Conservation (phyloP, 2,329 filamentous ascomycete genomes). For the Talaromyces islandicus region DNA sequence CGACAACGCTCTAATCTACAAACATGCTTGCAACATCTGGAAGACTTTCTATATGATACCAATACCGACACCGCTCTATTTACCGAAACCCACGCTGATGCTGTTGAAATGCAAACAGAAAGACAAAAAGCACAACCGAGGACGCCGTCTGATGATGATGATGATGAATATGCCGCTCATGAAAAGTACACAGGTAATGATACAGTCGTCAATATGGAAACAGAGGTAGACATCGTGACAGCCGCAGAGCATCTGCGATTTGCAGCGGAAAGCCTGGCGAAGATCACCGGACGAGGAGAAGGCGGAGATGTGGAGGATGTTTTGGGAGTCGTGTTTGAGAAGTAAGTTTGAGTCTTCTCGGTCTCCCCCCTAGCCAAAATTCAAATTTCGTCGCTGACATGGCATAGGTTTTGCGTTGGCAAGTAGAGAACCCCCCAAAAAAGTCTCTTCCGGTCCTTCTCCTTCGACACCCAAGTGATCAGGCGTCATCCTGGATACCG, state of each 20-base stretch:
- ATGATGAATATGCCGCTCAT: slow-evolving; percentile 4
- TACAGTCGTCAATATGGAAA: slow-evolving; percentile 10
- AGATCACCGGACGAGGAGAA: slow-evolving; percentile 81
- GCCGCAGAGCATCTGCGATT: slow-evolving; percentile 82
- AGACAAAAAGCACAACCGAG: slow-evolving; percentile 6
- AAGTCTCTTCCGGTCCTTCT: background rate
- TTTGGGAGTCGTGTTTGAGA: slow-evolving; percentile 93
- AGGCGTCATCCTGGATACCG: slow-evolving; percentile 12
- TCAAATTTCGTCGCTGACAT: slow-evolving; percentile 8
- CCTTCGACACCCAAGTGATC: background rate
- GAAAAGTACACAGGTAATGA: slow-evolving; percentile 5
- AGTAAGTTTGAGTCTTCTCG: slow-evolving; percentile 54
- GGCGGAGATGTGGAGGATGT: slow-evolving; percentile 91
- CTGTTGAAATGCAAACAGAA: slow-evolving; percentile 12
- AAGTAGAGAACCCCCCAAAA: slow-evolving; percentile 38
- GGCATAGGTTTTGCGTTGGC: slow-evolving; percentile 51
- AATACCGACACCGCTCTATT: slow-evolving; percentile 6
- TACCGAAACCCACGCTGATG: slow-evolving; percentile 9
- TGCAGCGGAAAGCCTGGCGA: slow-evolving; percentile 72
- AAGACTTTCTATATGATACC: slow-evolving; percentile 64
- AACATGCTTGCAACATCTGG: slow-evolving; percentile 65
- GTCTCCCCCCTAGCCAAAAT: slow-evolving; percentile 6
- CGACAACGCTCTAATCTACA: slow-evolving; percentile 77
- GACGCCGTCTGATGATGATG: slow-evolving; percentile 8
- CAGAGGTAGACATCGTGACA: slow-evolving; percentile 69